Evolutionary conservation across 768 basidiomycete genomes (phyloP).

Genomic region (Naganishia vaughanmartiniae): DNA sequence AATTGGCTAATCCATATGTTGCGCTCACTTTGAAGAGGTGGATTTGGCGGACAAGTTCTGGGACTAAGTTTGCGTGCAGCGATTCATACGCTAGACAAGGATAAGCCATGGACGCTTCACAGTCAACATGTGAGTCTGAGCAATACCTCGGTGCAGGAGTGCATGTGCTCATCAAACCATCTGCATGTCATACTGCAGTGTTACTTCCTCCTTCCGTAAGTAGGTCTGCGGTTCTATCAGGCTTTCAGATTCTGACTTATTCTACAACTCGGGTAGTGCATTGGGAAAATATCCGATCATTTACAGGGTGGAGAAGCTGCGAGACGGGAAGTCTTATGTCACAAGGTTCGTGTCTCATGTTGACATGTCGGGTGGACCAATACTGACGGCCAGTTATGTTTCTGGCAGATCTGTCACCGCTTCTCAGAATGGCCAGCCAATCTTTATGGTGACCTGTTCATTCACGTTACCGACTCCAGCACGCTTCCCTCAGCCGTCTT

Average conservation of each 20-base stretch:
- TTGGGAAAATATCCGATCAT: slow-evolving; percentile 38
- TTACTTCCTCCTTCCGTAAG: slow-evolving; percentile 45
- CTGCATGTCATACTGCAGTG: slow-evolving; percentile 30
- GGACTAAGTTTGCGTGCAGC: slow-evolving; percentile 48
- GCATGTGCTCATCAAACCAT: background rate
- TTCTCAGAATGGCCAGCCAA: slow-evolving; percentile 42
- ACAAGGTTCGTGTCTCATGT: slow-evolving; percentile 26
- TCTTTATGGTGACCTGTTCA: slow-evolving; percentile 47
- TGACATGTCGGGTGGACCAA: background rate
- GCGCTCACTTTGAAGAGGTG: slow-evolving; percentile 36
- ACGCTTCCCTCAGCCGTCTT: slow-evolving; percentile 27
- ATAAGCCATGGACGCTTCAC: slow-evolving; percentile 37
- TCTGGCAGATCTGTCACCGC: slow-evolving; percentile 42
- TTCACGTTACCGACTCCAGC: slow-evolving; percentile 42
- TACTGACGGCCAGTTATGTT: background rate
- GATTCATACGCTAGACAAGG: slow-evolving; percentile 37
- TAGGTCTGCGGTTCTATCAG: background rate
- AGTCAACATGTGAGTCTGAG: slow-evolving; percentile 39
- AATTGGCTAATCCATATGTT: background rate
- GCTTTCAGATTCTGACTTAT: background rate
- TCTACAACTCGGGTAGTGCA: slow-evolving; percentile 27
- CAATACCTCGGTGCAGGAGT: no score
- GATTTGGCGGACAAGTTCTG: slow-evolving; percentile 53
- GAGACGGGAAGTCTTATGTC: slow-evolving; percentile 44
- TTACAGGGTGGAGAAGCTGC: slow-evolving; percentile 45